A percentile compares a stretch with the other conserved stretches of the same genome.
phyloP scores from a whole-genome alignment of 177 flowering plant genomes.

The Vitis hybrid region DNA sequence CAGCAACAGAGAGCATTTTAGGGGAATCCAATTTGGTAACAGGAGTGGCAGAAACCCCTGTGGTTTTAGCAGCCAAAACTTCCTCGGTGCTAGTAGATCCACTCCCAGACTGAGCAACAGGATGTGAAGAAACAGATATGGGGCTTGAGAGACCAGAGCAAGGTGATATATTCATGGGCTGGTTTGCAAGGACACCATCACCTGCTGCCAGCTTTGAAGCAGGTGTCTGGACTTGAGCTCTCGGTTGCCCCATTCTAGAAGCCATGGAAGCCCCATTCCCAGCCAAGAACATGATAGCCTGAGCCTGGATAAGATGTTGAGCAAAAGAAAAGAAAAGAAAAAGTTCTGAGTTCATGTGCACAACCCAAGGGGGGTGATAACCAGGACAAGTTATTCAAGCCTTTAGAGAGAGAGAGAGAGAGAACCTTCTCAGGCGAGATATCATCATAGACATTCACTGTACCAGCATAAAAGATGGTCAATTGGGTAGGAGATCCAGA shows the following conservation, averaged over 20 bases:
- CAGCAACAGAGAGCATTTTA: slow-evolving; percentile 24
- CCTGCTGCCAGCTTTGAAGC: slow-evolving; percentile 22
- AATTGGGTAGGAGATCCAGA: slow-evolving; percentile 50
- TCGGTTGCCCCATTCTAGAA: slow-evolving; percentile 17
- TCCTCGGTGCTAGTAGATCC: slow-evolving; percentile 54
- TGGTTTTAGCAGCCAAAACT: slow-evolving; percentile 28
- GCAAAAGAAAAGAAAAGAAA: neutral
- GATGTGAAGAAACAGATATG: slow-evolving; percentile 49
- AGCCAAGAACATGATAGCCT: slow-evolving; percentile 73
- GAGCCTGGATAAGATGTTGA: slow-evolving; percentile 42
- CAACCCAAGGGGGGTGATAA: neutral
- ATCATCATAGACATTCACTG: slow-evolving; percentile 68
- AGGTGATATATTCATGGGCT: slow-evolving; percentile 26
- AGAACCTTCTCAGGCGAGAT: slow-evolving; percentile 79
- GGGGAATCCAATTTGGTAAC: slow-evolving; percentile 41
- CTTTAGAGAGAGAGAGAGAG: neutral
- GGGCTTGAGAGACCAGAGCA: slow-evolving; percentile 57
- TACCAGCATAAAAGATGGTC: slow-evolving; percentile 85
- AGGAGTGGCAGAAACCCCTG: slow-evolving; percentile 27
- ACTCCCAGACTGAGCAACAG: slow-evolving; percentile 43
- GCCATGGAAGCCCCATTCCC: slow-evolving; percentile 41
- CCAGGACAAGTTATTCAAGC: neutral
- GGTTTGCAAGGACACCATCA: slow-evolving; percentile 39
- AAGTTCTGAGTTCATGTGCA: neutral
- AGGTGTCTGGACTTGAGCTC: slow-evolving; percentile 36